Evolutionary conservation across 495 filamentous ascomycete species (phyloP).

Genomic region (Trichoderma parareesei): DNA sequence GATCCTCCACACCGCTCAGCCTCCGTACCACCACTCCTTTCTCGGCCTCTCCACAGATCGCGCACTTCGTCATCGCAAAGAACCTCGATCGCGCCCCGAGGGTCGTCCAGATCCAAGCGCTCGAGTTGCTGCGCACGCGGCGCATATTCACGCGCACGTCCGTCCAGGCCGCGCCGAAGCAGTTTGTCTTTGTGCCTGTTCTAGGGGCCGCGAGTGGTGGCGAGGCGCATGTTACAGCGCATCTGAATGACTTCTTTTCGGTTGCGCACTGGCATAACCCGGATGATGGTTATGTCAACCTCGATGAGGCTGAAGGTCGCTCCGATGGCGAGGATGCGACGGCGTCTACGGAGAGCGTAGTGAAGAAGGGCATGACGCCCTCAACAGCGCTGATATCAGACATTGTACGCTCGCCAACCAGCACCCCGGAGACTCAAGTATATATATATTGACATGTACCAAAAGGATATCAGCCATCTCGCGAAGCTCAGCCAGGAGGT

Average conservation of each 20-base stretch:
- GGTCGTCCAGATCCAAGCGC: conserved; percentile 74
- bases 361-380: conserved; percentile 16
- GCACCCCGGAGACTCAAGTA: no score
- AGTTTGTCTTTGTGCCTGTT: conserved; percentile 74
- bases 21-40: neutral
- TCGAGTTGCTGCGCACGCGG: conserved; percentile 75
- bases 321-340: conserved; percentile 21
- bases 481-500: conserved; percentile 24
- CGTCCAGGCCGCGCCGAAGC: conserved; percentile 63
- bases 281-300: conserved; percentile 61
- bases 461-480: conserved; percentile 29
- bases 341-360: conserved; percentile 25
- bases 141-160: conserved; percentile 65
- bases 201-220: conserved; percentile 40
- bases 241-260: conserved; percentile 76
- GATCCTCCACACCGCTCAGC: conserved; percentile 12
- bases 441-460: neutral
- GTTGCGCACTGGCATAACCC: conserved; percentile 79
- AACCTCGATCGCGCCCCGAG: conserved; percentile 63
- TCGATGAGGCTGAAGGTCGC: conserved; percentile 45
- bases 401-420: neutral
- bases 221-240: conserved; percentile 38
- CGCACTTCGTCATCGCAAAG: conserved; percentile 74
- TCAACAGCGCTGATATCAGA: conserved; percentile 4
- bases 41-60: conserved; percentile 36